Evolutionary conservation across 352 stramenopile genomes (phyloP), one percentile per base, ranked within the genome.

Genomic region (Pythium utonaiense): DNA sequence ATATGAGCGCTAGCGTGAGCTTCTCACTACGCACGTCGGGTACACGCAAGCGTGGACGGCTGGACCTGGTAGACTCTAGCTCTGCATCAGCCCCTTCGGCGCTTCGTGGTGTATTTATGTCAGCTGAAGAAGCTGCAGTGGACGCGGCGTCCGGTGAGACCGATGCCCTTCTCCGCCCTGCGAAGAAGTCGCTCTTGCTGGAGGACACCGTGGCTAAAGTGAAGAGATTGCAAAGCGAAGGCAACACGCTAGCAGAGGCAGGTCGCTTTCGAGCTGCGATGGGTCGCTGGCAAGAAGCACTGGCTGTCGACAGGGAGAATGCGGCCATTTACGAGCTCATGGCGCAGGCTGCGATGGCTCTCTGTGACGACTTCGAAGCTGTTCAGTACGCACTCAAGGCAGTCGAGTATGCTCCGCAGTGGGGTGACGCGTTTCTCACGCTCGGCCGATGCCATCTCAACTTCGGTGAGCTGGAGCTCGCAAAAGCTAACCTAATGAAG

Each of bases 311-410:
- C 38, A 41, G 66, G 10, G 25, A 60, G 10, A 80, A 89, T 47
- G 69, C 78, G 8, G 60, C 73, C 40, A 49, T 91, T 8, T 88
- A 79, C 25, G 83, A 93, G 31, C 61, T 95, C 17, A 41, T 89
- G 31, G 83, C 86, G 13, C 86, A 95, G 52, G 86, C 75, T 5
- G 71, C 67, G 25, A 88, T 93, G 78, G 74, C 72, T 0, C 53
- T 90, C 25, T 78, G 73, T 27, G 80, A 93, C 14, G 83, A 91
- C 56, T 93, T 93, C 51, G 71, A 78, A n/a, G 82, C 81, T 24
- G 75, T 93, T 24, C 74, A 83, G 73, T 88, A 78, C 50, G 86
- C 77, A 0, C 59, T 74, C 16, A 80, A 74, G 48, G 77, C 86
- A 21, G 81, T 73, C 7, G 51, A 90, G 27, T 60, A 85, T 25